Percentiles rank a stretch among this genome's conserved stretches.
phyloP scores from a whole-genome alignment of 2,329 filamentous ascomycete genomes.

The Phialemonium atrogriseum region DNA sequence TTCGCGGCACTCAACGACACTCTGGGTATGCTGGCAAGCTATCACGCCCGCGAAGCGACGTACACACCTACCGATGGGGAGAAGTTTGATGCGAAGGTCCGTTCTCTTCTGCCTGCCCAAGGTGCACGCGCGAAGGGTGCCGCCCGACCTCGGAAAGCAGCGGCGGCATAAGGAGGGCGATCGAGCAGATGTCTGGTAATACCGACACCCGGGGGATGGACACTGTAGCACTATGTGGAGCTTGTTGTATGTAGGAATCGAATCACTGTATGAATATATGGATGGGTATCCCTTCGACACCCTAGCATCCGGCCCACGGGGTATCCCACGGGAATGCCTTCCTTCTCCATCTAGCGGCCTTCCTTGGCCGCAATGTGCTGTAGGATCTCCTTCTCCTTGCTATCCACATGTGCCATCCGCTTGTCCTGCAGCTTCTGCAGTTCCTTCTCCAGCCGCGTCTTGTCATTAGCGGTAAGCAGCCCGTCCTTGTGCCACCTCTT shows the following conservation, averaged over 20 bases:
- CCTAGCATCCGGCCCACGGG: not conserved
- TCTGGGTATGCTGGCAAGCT: conserved; percentile 23
- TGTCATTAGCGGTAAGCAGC: conserved; percentile 33
- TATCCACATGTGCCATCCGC: conserved; percentile 41
- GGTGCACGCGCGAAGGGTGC: conserved; percentile 5
- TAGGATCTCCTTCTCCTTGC: conserved; percentile 39
- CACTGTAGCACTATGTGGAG: not conserved
- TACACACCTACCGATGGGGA: conserved; percentile 17
- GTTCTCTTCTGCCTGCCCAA: conserved; percentile 16
- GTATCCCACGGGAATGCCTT: not conserved
- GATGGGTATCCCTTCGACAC: not conserved
- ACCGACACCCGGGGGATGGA: not conserved
- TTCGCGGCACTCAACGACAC: conserved; percentile 20
- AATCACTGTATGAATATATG: too few species aligned
- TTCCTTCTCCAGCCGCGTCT: conserved; percentile 31
- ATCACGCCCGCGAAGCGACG: conserved; percentile 24
- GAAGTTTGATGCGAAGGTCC: conserved; percentile 21
- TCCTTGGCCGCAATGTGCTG: conserved; percentile 20
- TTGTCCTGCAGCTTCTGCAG: conserved; percentile 45
- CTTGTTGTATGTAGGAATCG: conserved; percentile 3
- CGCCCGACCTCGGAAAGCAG: conserved; percentile 6
- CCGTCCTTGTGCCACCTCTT: conserved; percentile 39
- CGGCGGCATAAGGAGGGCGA: conserved; percentile 4
- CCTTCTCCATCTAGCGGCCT: not conserved
- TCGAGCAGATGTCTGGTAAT: not conserved